Evolutionary conservation across 2,329 filamentous ascomycete species (phyloP).

Genomic region (Furcasterigmium furcatum): DNA sequence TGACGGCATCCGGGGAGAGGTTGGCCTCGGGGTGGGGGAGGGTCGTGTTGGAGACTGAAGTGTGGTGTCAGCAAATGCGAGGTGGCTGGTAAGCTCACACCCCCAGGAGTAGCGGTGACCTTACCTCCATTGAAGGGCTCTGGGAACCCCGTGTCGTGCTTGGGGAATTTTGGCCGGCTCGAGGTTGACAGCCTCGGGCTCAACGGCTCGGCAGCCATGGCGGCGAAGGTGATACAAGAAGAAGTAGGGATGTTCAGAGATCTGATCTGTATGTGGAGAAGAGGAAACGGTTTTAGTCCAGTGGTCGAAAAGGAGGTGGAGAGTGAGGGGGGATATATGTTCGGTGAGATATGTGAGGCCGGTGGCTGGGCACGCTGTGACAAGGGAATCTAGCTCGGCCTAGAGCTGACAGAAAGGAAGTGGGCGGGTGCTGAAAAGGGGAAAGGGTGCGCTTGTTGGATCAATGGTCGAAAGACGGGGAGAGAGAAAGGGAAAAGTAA

Average conservation of each 20-base stretch:
- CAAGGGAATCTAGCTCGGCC: background rate
- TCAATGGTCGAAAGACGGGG: background rate
- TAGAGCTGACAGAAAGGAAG: background rate
- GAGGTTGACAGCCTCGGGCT: constrained; percentile 11
- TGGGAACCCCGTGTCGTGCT: constrained; percentile 48
- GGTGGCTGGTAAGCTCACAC: too few relatives aligned
- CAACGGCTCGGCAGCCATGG: constrained; percentile 9
- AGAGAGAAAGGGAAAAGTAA: background rate
- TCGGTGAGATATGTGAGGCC: background rate
- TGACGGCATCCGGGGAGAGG: constrained; percentile 51
- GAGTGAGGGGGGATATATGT: constrained; percentile 1
- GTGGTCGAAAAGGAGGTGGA: background rate
- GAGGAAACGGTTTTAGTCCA: background rate
- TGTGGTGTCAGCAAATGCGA: background rate
- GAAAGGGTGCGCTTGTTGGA: too few relatives aligned
- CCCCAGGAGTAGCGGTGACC: background rate
- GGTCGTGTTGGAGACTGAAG: constrained; percentile 53
- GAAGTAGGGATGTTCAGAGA: background rate
- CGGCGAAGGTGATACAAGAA: background rate
- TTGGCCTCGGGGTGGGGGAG: constrained; percentile 61
- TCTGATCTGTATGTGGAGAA: background rate
- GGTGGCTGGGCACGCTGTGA: background rate
- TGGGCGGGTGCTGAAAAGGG: background rate
- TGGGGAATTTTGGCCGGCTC: constrained; percentile 5
- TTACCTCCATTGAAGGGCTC: constrained; percentile 45